These are phyloP conservation scores for Botrytis galanthina DNA, from an alignment of 2,329 filamentous ascomycete genomes.

Conservation along the genomic window DNA sequence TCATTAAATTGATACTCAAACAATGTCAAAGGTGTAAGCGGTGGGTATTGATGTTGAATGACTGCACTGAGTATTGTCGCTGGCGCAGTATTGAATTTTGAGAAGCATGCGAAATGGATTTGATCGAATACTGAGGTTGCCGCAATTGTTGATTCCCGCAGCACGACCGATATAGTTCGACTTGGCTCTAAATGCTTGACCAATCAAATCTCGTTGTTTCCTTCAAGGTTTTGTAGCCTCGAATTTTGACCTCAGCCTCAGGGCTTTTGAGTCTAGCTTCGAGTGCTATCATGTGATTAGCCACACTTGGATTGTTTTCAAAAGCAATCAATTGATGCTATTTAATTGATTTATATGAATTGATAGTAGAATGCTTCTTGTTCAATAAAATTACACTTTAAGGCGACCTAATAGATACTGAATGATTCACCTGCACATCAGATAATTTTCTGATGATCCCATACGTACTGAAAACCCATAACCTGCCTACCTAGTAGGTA, in stretches of 20 bases:
- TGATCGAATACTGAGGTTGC: not conserved
- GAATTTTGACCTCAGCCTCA: not conserved
- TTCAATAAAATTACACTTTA: not conserved
- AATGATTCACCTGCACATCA: not conserved
- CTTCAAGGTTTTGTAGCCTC: not conserved
- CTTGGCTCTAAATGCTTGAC: not conserved
- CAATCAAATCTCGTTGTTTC: not conserved
- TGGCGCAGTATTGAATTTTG: not conserved
- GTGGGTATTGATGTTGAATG: not conserved
- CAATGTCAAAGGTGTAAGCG: not conserved
- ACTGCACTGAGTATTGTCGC: not conserved
- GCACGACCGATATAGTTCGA: not conserved
- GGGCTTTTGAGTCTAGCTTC: not conserved
- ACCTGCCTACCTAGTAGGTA: not conserved
- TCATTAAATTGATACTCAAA: not conserved
- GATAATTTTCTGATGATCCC: not conserved
- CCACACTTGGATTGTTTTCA: not conserved
- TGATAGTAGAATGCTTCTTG: not conserved
- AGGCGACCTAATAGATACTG: not conserved
- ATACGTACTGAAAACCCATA: not conserved
- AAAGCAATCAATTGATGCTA: not conserved
- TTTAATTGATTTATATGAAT: fast-evolving
- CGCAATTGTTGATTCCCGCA: not conserved
- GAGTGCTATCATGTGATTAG: not conserved
- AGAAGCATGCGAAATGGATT: not conserved